phyloP scores from a whole-genome alignment of 1,284 basidiomycete species.

The Ceratobasidium sp. region DNA sequence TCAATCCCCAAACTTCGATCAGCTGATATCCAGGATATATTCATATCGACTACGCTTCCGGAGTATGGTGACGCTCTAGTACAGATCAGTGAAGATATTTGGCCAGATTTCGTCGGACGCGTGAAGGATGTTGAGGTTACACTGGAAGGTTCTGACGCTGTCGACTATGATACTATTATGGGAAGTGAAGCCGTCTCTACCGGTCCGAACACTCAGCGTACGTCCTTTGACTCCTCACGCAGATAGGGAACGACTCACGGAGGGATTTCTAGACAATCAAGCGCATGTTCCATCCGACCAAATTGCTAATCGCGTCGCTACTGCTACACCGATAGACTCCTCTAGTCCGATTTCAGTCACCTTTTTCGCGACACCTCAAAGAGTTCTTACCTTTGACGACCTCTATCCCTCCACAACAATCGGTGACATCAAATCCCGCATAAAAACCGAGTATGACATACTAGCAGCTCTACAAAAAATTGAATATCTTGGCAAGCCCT shows the following conservation, averaged over 20 bases:
- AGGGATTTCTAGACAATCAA: not conserved
- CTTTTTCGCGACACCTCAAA: not conserved
- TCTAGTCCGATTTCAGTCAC: not conserved
- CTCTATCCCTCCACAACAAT: not conserved
- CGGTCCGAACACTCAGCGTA: not conserved
- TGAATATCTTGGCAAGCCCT: not conserved
- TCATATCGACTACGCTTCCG: not conserved
- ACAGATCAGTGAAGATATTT: slow-evolving; percentile 13
- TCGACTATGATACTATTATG: too few species aligned
- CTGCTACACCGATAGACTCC: not conserved
- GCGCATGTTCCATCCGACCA: not conserved
- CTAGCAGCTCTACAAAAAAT: not conserved
- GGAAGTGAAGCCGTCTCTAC: too few species aligned
- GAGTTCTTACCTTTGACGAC: not conserved
- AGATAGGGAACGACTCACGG: not conserved
- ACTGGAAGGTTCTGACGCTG: not conserved
- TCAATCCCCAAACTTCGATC: not conserved
- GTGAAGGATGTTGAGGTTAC: not conserved
- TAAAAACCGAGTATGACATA: not conserved
- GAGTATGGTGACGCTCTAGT: not conserved
- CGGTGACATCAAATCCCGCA: not conserved
- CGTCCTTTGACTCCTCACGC: not conserved
- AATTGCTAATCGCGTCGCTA: not conserved
- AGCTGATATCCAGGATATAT: not conserved
- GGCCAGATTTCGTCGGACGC: not conserved